Evolutionary conservation across 371 early-diverging fungal genomes (phyloP).

Genomic region (Syncephalastrum contaminatum): DNA sequence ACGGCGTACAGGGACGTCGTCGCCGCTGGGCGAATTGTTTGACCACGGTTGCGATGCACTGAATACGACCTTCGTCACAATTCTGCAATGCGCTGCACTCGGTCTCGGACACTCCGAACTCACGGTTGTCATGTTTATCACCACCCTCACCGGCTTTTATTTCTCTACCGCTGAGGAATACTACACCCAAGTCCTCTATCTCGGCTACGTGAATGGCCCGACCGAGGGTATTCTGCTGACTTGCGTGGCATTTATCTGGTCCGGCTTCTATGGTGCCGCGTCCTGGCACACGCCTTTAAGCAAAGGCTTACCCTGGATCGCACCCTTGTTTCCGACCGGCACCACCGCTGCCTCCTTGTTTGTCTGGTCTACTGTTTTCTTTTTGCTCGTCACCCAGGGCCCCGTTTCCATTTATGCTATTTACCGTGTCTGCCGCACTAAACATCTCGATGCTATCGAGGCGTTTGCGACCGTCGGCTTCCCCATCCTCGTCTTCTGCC

Average conservation of each 20-base stretch:
- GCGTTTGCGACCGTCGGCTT: slow-evolving; percentile 19
- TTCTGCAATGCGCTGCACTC: slow-evolving; percentile 85
- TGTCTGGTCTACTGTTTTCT: slow-evolving; percentile 20
- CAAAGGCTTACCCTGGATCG: slow-evolving; percentile 12
- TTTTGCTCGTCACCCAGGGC: slow-evolving; percentile 17
- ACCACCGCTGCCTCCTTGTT: slow-evolving; percentile 17
- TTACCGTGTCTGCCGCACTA: slow-evolving; percentile 27
- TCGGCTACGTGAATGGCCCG: slow-evolving; percentile 95
- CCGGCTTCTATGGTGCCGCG: slow-evolving; percentile 54
- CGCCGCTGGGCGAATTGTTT: slow-evolving; percentile 96
- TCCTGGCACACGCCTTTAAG: slow-evolving; percentile 22
- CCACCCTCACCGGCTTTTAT: slow-evolving; percentile 84
- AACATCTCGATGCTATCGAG: slow-evolving; percentile 12
- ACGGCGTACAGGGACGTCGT: slow-evolving; percentile 88
- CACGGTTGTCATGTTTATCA: slow-evolving; percentile 59
- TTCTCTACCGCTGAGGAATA: slow-evolving; percentile 97
- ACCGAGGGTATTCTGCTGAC: slow-evolving; percentile 90
- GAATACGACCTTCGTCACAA: slow-evolving; percentile 83
- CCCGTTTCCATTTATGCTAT: slow-evolving; percentile 23
- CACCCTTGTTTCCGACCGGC: slow-evolving; percentile 11
- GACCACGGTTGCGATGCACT: slow-evolving; percentile 94
- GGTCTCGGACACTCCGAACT: slow-evolving; percentile 77
- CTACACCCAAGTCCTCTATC: slow-evolving; percentile 90
- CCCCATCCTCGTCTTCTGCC: slow-evolving; percentile 60
- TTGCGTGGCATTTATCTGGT: slow-evolving; percentile 68